A percentile compares a stretch with the other conserved stretches of the same genome.
phyloP scores from a whole-genome alignment of 768 basidiomycete genomes.

The Sistotremastrum suecicum region DNA sequence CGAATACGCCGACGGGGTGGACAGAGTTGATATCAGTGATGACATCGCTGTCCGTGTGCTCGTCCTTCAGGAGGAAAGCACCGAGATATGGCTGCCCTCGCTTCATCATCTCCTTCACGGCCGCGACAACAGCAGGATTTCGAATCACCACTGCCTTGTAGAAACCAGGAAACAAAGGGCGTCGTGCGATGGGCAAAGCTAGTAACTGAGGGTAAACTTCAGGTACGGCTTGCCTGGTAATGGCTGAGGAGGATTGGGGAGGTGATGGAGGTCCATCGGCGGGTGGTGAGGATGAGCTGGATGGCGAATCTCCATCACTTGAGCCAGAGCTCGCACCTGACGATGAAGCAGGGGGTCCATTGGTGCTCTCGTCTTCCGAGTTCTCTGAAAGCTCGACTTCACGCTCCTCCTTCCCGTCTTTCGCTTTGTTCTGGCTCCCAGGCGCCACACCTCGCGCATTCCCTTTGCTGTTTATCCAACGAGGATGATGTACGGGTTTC shows the following conservation, averaged over 20 bases:
- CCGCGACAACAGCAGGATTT: conserved; percentile 80
- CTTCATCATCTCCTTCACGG: conserved; percentile 93
- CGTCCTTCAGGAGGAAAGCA: conserved; percentile 92
- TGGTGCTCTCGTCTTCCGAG: conserved; percentile 16
- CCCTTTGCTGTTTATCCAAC: conserved; percentile 19
- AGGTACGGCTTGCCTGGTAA: conserved; percentile 79
- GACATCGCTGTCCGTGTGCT: conserved; percentile 81
- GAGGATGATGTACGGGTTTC: conserved; percentile 12
- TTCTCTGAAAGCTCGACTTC: conserved; percentile 9
- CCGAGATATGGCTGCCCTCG: conserved; percentile 96
- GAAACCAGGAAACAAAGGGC: conserved; percentile 94
- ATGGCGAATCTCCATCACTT: conserved; percentile 25
- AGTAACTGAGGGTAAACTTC: conserved; percentile 88
- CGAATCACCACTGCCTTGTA: conserved; percentile 95
- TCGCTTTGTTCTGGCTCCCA: conserved; percentile 3
- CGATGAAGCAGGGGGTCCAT: conserved; percentile 17
- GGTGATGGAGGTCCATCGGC: conserved; percentile 15
- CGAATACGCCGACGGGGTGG: conserved; percentile 89
- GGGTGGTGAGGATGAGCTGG: conserved; percentile 18
- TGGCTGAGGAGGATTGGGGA: conserved; percentile 33
- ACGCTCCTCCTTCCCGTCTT: conserved; percentile 4
- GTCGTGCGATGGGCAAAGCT: conserved; percentile 86
- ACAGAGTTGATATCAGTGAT: conserved; percentile 82
- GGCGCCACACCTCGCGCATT: conserved; percentile 4
- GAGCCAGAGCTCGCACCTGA: conserved; percentile 17